Percentiles rank a stretch among this genome's conserved stretches.
Evolutionary conservation across 2,329 filamentous ascomycete genomes (phyloP).

Genomic region (Cladosporium sp.): DNA sequence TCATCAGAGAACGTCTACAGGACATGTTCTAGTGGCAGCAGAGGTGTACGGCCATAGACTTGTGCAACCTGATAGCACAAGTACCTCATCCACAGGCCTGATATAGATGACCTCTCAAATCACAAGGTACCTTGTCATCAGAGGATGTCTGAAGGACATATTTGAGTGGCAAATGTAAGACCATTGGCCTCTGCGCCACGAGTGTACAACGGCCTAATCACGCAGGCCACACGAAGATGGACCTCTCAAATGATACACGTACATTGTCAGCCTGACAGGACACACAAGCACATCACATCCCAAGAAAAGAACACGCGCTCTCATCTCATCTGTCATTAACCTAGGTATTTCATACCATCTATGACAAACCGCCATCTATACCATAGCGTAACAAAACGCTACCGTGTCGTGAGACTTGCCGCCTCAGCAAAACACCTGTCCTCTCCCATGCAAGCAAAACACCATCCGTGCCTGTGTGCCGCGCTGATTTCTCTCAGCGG

Average conservation of each 20-base stretch:
- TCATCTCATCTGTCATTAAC: neutral
- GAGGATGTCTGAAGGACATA: neutral
- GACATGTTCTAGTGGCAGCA: neutral
- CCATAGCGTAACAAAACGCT: neutral
- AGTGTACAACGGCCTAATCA: neutral
- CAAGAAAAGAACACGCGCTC: no score
- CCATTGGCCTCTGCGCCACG: neutral
- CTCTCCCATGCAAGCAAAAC: neutral
- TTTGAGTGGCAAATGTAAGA: neutral
- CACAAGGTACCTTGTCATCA: no score
- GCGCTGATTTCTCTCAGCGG: constrained; percentile 4
- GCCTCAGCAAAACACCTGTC: neutral
- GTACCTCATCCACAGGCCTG: no score
- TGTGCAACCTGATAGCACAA: no score
- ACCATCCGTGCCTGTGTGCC: neutral
- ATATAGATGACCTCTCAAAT: no score
- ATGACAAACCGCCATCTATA: neutral
- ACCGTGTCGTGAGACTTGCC: neutral
- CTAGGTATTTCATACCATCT: neutral
- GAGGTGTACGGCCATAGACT: no score
- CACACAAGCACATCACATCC: neutral
- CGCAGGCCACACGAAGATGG: neutral
- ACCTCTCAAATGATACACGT: neutral
- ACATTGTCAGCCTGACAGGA: neutral
- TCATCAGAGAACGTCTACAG: neutral